These are phyloP conservation scores for Rhodotorula kratochvilovae DNA, from an alignment of 768 basidiomycete genomes.

Conservation along the genomic window DNA sequence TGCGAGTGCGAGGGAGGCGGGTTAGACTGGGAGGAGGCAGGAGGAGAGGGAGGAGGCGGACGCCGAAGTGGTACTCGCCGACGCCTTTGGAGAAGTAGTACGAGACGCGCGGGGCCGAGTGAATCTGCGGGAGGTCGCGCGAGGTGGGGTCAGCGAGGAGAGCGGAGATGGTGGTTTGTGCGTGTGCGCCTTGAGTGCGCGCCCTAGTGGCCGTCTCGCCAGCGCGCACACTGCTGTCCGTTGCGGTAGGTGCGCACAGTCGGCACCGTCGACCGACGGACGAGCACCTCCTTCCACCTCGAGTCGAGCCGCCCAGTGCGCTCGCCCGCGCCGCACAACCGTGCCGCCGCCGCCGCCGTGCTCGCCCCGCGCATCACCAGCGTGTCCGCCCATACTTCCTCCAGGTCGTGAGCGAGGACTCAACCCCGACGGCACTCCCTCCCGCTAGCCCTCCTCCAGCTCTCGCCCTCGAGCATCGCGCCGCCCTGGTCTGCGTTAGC, in stretches of 20 bases:
- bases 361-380: no score
- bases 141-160: not conserved
- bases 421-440: slow-evolving; percentile 43
- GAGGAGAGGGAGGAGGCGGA: slow-evolving; percentile 49
- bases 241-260: no score
- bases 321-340: no score
- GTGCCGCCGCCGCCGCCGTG: not conserved
- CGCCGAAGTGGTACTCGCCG: slow-evolving; percentile 94
- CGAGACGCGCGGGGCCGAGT: slow-evolving; percentile 84
- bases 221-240: no score
- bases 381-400: fast-evolving
- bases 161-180: not conserved
- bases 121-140: slow-evolving; percentile 43
- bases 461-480: slow-evolving; percentile 32
- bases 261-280: no score
- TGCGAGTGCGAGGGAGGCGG: slow-evolving; percentile 45
- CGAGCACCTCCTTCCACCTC: no score
- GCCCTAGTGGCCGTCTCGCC: no score
- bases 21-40: not conserved
- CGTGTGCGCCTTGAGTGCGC: not conserved
- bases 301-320: no score
- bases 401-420: slow-evolving; percentile 14
- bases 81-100: slow-evolving; percentile 94
- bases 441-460: slow-evolving; percentile 37
- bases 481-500: not conserved